These are phyloP conservation scores for Metschnikowia reukaufii DNA, from an alignment of 805 yeast species.

Conservation along the genomic window DNA sequence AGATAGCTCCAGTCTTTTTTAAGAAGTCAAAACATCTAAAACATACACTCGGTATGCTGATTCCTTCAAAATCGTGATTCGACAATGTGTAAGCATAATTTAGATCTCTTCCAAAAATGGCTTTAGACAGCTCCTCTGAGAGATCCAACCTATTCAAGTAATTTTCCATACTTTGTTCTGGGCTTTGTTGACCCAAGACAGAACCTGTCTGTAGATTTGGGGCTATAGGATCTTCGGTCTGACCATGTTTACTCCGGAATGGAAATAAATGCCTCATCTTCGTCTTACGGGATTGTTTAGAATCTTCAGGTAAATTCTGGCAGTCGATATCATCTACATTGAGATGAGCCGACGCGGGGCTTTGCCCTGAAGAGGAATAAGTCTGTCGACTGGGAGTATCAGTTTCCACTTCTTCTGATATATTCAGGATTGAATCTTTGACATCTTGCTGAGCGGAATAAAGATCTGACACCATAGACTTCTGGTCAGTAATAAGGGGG, in stretches of 20 bases:
- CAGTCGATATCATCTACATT: slow-evolving; percentile 9
- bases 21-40: slow-evolving; percentile 73
- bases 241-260: slow-evolving; percentile 32
- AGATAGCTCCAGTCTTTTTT: slow-evolving; percentile 63
- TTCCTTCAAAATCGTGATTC: slow-evolving; percentile 44
- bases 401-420: background rate
- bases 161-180: slow-evolving; percentile 19
- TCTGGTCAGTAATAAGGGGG: slow-evolving; percentile 6
- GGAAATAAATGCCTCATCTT: slow-evolving; percentile 64
- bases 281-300: slow-evolving; percentile 42
- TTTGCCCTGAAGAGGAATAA: background rate
- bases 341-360: background rate
- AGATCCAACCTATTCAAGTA: slow-evolving; percentile 38
- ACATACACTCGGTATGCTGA: slow-evolving; percentile 69
- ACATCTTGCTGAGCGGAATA: background rate
- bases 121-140: slow-evolving; percentile 35
- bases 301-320: slow-evolving; percentile 10
- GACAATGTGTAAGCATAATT: slow-evolving; percentile 53
- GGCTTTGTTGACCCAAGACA: background rate
- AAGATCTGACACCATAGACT: background rate
- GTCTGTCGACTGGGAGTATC: background rate
- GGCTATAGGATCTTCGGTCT: background rate
- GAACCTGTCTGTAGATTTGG: background rate
- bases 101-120: slow-evolving; percentile 67
- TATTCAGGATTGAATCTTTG: background rate